Conservation (phyloP, 768 basidiomycete genomes). For the Naganishia vishniacii region DNA sequence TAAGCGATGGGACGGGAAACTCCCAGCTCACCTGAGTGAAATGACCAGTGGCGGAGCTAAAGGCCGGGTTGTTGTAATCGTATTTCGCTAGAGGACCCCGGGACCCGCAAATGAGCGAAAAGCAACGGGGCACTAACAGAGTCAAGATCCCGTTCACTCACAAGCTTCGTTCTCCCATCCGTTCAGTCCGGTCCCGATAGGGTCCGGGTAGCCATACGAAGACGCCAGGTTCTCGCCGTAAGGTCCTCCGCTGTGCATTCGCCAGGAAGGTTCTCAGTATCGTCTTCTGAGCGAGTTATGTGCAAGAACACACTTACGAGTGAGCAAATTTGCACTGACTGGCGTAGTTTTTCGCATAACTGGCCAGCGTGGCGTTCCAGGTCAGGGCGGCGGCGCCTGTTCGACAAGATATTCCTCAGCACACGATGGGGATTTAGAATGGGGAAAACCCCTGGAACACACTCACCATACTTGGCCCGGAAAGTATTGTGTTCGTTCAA, state of each 20-base stretch:
- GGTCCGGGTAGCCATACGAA: conserved; percentile 13
- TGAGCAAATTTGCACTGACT: conserved; percentile 64
- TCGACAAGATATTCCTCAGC: no score
- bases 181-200: conserved; percentile 29
- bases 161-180: conserved; percentile 36
- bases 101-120: no score
- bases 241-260: conserved; percentile 27
- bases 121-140: no score
- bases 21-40: conserved; percentile 36
- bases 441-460: no score
- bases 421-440: no score
- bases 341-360: conserved; percentile 67
- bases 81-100: conserved; percentile 27
- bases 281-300: not conserved
- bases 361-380: conserved; percentile 61
- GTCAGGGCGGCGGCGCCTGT: conserved; percentile 57
- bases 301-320: conserved; percentile 28
- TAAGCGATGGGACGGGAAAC: not conserved
- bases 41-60: conserved; percentile 31
- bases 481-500: conserved; percentile 60
- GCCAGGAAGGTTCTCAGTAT: not conserved
- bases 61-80: conserved; percentile 33
- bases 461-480: conserved; percentile 56
- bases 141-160: no score
- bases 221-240: conserved; percentile 43